phyloP scores from a whole-genome alignment of 2,329 filamentous ascomycete species.

The Fusarium sp. region DNA sequence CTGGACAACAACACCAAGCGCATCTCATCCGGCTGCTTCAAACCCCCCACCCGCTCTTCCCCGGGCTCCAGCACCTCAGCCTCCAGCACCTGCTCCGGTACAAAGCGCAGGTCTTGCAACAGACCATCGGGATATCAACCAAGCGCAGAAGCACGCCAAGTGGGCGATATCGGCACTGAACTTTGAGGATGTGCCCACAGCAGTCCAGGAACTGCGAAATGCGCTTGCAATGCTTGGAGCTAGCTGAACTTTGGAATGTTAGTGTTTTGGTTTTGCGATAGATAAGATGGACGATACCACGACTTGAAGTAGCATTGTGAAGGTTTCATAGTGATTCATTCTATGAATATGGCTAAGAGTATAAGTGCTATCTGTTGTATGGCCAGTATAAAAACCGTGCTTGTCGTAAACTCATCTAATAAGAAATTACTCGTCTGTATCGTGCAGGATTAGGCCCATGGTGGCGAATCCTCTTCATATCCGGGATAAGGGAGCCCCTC shows the following conservation, averaged over 20 bases:
- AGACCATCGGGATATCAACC: conserved; percentile 72
- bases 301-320: conserved; percentile 18
- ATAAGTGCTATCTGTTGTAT: conserved; percentile 27
- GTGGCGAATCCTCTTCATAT: conserved; percentile 25
- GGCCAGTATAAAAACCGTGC: conserved; percentile 22
- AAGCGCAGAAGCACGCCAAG: conserved; percentile 94
- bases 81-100: conserved; percentile 28
- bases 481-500: conserved; percentile 30
- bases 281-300: conserved; percentile 39
- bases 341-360: conserved; percentile 28
- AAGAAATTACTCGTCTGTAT: conserved; percentile 4
- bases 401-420: conserved; percentile 38
- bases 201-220: conserved; percentile 83
- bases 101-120: conserved; percentile 27
- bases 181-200: conserved; percentile 94
- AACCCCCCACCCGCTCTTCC: conserved; percentile 44
- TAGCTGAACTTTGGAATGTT: conserved; percentile 38
- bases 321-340: conserved; percentile 19
- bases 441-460: conserved; percentile 26
- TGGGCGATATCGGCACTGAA: conserved; percentile 98
- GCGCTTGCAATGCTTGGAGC: conserved; percentile 80
- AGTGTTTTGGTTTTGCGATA: conserved; percentile 8
- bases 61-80: conserved; percentile 26
- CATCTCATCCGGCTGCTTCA: conserved; percentile 35
- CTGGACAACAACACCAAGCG: conserved; percentile 44